Conservation (phyloP, 257 asterid genomes). For the Euphrasia confusa region DNA sequence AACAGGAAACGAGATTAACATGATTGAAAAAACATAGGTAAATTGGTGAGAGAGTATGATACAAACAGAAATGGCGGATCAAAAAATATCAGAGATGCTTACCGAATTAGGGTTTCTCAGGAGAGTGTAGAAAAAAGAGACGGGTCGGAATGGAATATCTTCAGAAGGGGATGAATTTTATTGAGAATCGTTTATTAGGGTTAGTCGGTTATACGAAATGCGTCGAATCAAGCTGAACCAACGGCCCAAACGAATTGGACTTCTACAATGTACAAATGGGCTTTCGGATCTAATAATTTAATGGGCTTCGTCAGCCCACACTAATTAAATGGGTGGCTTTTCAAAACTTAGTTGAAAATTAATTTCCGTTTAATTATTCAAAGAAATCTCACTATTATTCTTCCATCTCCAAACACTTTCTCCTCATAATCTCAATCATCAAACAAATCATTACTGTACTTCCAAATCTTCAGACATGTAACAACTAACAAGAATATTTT, state of each 20-base stretch:
- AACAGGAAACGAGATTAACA: neutral
- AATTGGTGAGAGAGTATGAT: neutral
- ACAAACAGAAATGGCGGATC: neutral
- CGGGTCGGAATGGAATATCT: neutral
- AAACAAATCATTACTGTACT: too few relatives aligned
- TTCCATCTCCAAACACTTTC: too few relatives aligned
- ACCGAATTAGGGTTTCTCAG: neutral
- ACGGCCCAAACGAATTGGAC: neutral
- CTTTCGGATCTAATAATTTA: too few relatives aligned
- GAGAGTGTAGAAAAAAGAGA: neutral
- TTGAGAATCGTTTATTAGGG: neutral
- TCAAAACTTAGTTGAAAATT: too few relatives aligned
- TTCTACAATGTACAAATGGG: neutral
- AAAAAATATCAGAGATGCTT: neutral
- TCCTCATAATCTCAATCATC: too few relatives aligned
- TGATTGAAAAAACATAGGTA: neutral
- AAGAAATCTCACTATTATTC: too few relatives aligned
- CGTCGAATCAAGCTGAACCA: neutral
- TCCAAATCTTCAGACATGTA: too few relatives aligned
- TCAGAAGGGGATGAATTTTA: neutral
- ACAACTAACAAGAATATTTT: too few relatives aligned
- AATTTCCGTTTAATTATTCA: too few relatives aligned
- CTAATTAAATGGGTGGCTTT: too few relatives aligned
- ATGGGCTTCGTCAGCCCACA: too few relatives aligned
- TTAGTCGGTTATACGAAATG: neutral